A percentile compares a stretch with the other conserved stretches of the same genome.
These are phyloP conservation scores for Speleostelium caveatum DNA, from an alignment of 78 protist genomes.

Conservation along the genomic window DNA sequence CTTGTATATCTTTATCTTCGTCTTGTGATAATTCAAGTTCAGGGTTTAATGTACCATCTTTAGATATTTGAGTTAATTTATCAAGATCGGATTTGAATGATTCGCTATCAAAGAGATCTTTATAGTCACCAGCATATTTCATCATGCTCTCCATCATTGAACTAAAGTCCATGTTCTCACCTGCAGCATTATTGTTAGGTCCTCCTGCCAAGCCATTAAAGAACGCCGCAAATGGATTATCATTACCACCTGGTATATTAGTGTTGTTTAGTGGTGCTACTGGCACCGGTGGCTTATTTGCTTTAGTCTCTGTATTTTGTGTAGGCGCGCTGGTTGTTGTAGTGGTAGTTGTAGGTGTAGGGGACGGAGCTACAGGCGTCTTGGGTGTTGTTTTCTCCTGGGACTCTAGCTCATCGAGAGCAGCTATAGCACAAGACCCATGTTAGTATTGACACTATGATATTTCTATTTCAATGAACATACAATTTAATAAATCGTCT, in stretches of 20 bases:
- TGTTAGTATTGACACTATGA: neutral
- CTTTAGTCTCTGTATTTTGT: neutral
- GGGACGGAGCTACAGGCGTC: neutral
- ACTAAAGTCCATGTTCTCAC: neutral
- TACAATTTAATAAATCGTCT: constrained; percentile 61
- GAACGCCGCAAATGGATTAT: neutral
- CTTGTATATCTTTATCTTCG: constrained; percentile 6
- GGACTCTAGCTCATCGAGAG: constrained; percentile 44
- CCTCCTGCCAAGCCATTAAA: neutral
- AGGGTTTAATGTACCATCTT: too few relatives aligned
- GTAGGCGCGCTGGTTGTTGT: neutral
- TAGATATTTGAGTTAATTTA: too few relatives aligned
- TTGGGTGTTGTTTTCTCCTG: constrained; percentile 23
- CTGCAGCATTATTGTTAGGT: neutral
- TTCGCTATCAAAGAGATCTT: too few relatives aligned
- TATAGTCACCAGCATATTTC: too few relatives aligned
- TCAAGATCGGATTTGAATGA: too few relatives aligned
- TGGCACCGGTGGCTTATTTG: neutral
- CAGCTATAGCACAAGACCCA: neutral
- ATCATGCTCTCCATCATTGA: too few relatives aligned
- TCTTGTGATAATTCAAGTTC: constrained; percentile 10
- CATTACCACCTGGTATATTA: neutral
- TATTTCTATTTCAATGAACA: neutral
- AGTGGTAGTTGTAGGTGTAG: constrained; percentile 19
- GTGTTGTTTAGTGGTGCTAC: neutral